Evolutionary conservation across 1,139 yeast species (phyloP), one percentile per base, ranked within the genome.

Genomic region (Kurtzmaniella quercitrusa): DNA sequence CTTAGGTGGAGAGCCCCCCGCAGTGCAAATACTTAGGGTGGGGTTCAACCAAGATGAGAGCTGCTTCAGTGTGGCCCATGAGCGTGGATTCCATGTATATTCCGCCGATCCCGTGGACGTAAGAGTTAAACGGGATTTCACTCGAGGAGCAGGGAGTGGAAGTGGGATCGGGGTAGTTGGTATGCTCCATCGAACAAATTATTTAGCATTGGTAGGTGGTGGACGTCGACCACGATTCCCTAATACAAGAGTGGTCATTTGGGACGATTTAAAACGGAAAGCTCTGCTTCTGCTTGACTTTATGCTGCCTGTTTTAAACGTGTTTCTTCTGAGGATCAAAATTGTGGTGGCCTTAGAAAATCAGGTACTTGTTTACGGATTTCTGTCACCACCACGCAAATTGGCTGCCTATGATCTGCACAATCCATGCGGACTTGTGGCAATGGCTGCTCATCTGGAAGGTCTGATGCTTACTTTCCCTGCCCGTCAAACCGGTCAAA

Each of bases 181-280:
- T 41, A 88, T 91, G 96, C 80, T 91, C 12, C 88, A 88, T 58
- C 74, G 96, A 38, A 89, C 97, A 1, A 91, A 91, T 63, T 89
- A 89, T 58, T 72, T 91, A 45, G 96, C 93, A 1, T 63, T 91
- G 38, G 88, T 89, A 1, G 96, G 97, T 1, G 96, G 96, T 9
- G 96, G 96, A 0, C 72, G 76, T 47, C 74, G 76, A 46, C 96
- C 96, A 30, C 74, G 79, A 51, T 86, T 80, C 55, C 86, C 96
- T 2, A 74, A 78, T 51, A 88, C 88, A 61, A 85, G 85, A 57
- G 71, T 84, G 39, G 75, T 88, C 28, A 83, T 91, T 14, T 91
- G 97, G 96, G 97, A 91, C 62, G 98, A 91, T 59, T 62, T 88
- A 48, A 86, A 88, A 60, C 76, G 85, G 42, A 82, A 82, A 52